Evolutionary conservation across 345 rosid species (phyloP).

Genomic region (Erodium maritimum): DNA sequence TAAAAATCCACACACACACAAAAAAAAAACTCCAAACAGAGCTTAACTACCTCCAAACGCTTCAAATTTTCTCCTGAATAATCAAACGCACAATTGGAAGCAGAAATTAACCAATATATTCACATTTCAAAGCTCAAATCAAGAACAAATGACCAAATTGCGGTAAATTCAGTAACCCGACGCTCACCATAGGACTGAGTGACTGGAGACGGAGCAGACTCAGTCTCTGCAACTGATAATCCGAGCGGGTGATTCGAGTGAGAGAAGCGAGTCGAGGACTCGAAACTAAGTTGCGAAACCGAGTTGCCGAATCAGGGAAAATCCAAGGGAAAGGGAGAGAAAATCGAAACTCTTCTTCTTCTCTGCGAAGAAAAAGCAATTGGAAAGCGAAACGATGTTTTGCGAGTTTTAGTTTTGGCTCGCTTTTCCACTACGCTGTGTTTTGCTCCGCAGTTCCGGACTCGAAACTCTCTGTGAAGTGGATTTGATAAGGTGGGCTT

Average conservation of each 20-base stretch:
- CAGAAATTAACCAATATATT: not conserved
- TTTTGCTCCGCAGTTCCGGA: not conserved
- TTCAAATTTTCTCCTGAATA: not conserved
- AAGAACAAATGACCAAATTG: not conserved
- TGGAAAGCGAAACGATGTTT: not conserved
- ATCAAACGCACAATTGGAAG: not conserved
- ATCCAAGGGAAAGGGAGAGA: too few relatives aligned
- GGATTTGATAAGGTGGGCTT: not conserved
- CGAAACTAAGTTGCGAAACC: not conserved
- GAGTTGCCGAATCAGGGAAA: not conserved
- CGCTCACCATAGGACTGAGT: not conserved
- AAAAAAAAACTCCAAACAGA: not conserved
- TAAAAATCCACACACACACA: not conserved
- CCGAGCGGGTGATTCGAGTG: not conserved
- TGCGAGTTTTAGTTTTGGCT: not conserved
- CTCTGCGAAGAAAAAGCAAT: not conserved
- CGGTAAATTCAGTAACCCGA: not conserved
- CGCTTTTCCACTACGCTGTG: not conserved
- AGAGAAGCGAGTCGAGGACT: not conserved
- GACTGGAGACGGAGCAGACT: not conserved
- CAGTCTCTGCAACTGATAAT: not conserved
- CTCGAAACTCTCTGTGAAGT: not conserved
- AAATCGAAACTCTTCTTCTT: too few relatives aligned
- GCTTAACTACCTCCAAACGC: not conserved
- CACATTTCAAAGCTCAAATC: not conserved